Evolutionary conservation across 768 basidiomycete genomes (phyloP), one percentile per base, ranked within the genome.

Genomic region (Amanita phalloides): DNA sequence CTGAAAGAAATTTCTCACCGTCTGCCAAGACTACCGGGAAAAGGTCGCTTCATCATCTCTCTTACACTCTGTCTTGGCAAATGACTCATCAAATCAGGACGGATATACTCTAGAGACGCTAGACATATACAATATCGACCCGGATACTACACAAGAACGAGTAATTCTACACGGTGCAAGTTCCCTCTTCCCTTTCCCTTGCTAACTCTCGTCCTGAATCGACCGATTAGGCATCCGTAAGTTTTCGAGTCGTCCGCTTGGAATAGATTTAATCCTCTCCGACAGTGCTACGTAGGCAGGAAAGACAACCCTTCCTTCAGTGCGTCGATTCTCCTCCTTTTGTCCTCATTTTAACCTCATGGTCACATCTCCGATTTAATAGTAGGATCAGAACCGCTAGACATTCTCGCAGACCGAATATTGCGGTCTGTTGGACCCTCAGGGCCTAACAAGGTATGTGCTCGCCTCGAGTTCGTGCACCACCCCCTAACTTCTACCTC

Each of bases 241-340:
- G 78, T 69, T 21, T 13, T 7, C 23, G n/a, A n/a, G n/a, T 20
- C 8, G 5, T 33, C 25, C 21, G 8, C 33, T 4, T 13, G 5
- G 17, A 9, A 30, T n/a, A 20, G 8, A 45, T 11, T 23, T 23
- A 7, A 39, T 4, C n/a, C 14, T 39, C 20, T 6, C 17, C 17
- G 37, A 9, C 36, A 90, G 81, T 87, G 90, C 53, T 97, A 95
- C 61, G 89, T 96, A 6, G 94, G 92, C 3, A 76, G 81, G 39
- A 79, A 81, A 10, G 83, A 90, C 55, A 96, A 95, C 56, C 89
- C 90, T 0, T 91, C 90, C 0, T 96, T 97, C 64, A 73, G 92
- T 94, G 56, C 48, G 80, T 61, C 8, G 42, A 17, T 25, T 25
- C 38, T 9, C 30, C 30, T 23, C 38, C 7, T 17, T 51, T 21